Percentiles rank a stretch among this genome's conserved stretches.
phyloP scores from a whole-genome alignment of 2,329 filamentous ascomycete species.

The Rutstroemia sydowiana region DNA sequence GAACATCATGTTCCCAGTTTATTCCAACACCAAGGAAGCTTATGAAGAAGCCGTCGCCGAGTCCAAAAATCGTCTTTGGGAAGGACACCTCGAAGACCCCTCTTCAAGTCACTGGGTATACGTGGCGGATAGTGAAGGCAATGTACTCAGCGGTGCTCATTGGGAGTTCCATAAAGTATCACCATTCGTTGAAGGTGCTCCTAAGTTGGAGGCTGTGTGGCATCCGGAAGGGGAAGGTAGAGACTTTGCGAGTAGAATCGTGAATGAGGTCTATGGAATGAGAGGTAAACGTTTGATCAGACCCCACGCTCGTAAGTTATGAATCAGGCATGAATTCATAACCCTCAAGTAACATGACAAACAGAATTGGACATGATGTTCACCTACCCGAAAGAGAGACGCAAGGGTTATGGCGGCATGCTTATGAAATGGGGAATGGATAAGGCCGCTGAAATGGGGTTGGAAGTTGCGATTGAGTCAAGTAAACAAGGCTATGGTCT shows the following conservation, averaged over 20 bases:
- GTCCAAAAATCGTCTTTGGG: not conserved
- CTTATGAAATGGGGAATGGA: constrained; percentile 1
- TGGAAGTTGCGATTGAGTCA: not conserved
- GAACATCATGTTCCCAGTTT: not conserved
- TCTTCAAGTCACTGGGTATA: not conserved
- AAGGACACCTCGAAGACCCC: not conserved
- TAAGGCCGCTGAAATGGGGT: not conserved
- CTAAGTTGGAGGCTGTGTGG: not conserved
- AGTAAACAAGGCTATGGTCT: not conserved
- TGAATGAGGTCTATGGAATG: not conserved
- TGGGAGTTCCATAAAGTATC: not conserved
- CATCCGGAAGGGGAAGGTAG: not conserved
- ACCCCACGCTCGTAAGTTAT: not conserved
- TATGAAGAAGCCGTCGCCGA: not conserved
- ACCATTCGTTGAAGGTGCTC: not conserved
- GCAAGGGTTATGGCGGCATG: not conserved
- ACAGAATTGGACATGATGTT: not conserved
- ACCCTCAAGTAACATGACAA: not conserved
- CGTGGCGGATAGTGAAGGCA: not conserved
- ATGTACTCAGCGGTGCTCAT: not conserved
- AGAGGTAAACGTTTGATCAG: not conserved
- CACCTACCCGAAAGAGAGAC: not conserved
- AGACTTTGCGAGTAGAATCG: not conserved
- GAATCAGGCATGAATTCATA: not conserved
- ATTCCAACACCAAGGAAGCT: not conserved